Base-by-base conservation (phyloP, 495 filamentous ascomycete species). In the Penicillium taxi region DNA sequence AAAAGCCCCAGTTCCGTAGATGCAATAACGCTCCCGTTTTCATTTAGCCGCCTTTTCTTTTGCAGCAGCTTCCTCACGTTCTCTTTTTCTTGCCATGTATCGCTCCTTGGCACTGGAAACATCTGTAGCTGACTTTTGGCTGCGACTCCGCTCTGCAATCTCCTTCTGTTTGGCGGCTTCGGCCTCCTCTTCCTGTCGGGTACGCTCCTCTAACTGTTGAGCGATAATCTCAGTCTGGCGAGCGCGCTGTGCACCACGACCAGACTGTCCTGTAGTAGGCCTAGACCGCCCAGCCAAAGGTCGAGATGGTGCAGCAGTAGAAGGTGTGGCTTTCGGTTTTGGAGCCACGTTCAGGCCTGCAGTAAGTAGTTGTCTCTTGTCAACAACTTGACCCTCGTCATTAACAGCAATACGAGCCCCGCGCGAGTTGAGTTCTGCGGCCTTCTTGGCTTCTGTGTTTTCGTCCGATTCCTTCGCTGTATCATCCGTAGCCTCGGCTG, bases 211-310 rank as follows among this genome's bases (percentile, higher is more conserved):
- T 26, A 94, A 32, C 44, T 71, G 67, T 16, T 47, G 30, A 0
- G 89, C 87, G 27, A 98, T 73, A 83, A 94, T 90, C 41, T 81
- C 75, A 4, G 81, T 84, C 63, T 95, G 87, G 26, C 87, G 69
- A 50, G 87, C 84, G 14, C 86, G 71, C 69, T 81, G 80, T 0
- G 77, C 61, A 32, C 48, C 56, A 17, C 73, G 66, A 17, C 68
- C 70, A 39, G 72, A 61, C 29, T 67, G 67, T 8, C 52, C 53
- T 27, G 45, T 31, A 8, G 45, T 46, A 23, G 61, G 58, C 16
- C 61, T 57, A 17, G 50, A 44, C 37, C 52, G 50, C 26, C 51
- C 42, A 19, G 49, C 46, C 22, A 48, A 32, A 9, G 63, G 54
- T 18, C 55, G 52, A 40, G 60, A 45, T 15, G 56, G 47, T 19